Base-by-base conservation (phyloP, 2,329 filamentous ascomycete species). In the Aspergillus texensis region DNA sequence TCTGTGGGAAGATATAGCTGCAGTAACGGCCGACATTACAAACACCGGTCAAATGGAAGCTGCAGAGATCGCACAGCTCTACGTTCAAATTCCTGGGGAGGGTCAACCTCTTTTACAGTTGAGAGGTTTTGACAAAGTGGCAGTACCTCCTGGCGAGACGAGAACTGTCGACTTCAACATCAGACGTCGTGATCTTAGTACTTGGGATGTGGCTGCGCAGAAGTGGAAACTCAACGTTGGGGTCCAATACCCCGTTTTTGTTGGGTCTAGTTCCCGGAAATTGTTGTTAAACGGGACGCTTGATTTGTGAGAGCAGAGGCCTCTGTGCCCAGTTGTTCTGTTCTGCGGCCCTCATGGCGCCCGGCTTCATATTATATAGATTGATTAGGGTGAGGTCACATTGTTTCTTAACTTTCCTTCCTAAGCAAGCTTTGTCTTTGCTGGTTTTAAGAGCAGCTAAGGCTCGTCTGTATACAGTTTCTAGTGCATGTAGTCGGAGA, bases 21-120 rank as follows among this genome's bases (percentile, higher is more conserved):
- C 65, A 3, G 62, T 69, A 24, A 86, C 86, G 0, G 90, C 88
- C 0, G 86, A 85, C 24, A 84, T 95, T 66, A 89, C 84, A 68
- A 96, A 96, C 83, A 92, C 86, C 2, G 92, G 92, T 55, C 71
- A 77, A 0, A 70, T 88, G 0, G 82, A 77, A 2, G 91, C 91
- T n/a, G 90, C 92, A 43, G 91, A 93, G 73, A 84, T 95, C 1
- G 84, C 89, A 0, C 92, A 95, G 82, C 59, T 74, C 3, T 74
- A 74, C 21, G 61, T 72, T 78, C 58, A 48, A 14, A 67, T 67
- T 64, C 68, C 64, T 8, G 65, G 64, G 24, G 75, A 57, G 11
- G 65, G 65, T 77, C 67, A 64, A 1, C 83, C 83, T 32, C 78
- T 77, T 0, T 77, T 77, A 66, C 86, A 89, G 74, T 80, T 91